Base-by-base conservation (phyloP, 331 rosid species). In the Phaseolus coccineus region DNA sequence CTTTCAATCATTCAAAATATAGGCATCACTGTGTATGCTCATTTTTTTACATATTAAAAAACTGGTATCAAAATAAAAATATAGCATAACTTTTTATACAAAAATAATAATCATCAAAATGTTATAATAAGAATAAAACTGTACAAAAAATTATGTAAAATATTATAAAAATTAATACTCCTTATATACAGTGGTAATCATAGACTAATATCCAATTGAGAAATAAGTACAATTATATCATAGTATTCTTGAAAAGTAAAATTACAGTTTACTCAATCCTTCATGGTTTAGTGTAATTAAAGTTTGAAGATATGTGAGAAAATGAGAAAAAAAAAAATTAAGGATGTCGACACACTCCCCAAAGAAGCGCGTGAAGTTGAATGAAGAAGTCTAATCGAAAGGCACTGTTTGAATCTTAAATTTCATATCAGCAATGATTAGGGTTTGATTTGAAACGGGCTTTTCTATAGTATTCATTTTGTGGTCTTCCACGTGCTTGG, bases 391-490 rank as follows among this genome's bases (percentile, higher is more conserved):
- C 55, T 8, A 52, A 74, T 52, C 40, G 10, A 25, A 69, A 59
- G 67, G 48, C 53, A 30, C 5, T 25, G 61, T 74, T 44, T 76
- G 89, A 84, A 81, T 81, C 80, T 78, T 39, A 76, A 85, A 82
- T 77, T 80, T 87, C 83, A 71, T 44, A 71, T 83, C 84, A 79
- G 69, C 86, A 90, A 90, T 92, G 88, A 88, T 92, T 88, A 84
- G 78, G 82, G 77, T 51, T 75, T 79, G 80, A 88, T 79, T 74
- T 87, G 86, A 37, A 37, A 37, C 42, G 42, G 42, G 9, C 42
- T 37, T 37, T 37, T 37, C 42, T 37, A 37, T 37, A 6, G 42
- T 37, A 37, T 33, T 5, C 37, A 11, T 40, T 28, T 28, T 58
- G 67, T 8, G 72, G 79, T 71, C 72, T 42, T 70, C 71, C 91